These are phyloP conservation scores for Aspergillus sp. DNA, from an alignment of 2,329 filamentous ascomycete species.

Conservation along the genomic window DNA sequence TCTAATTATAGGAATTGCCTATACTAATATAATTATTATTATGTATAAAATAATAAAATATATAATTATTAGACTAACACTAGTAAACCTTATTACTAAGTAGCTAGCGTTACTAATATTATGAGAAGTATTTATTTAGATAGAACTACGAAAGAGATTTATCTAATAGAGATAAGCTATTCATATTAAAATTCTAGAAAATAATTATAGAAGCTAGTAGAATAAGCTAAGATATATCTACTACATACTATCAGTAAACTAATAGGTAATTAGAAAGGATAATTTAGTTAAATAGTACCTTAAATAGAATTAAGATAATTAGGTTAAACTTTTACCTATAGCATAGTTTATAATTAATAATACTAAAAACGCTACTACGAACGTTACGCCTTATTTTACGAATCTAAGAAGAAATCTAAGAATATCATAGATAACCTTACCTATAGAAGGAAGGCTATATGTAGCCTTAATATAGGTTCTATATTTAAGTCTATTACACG, in stretches of 20 bases:
- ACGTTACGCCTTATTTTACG: conserved; percentile 2
- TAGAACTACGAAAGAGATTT: neutral
- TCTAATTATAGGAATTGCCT: neutral
- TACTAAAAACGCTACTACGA: conserved; percentile 4
- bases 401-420: conserved; percentile 2
- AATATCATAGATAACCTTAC: conserved; percentile 1
- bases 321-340: neutral
- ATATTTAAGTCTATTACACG: neutral
- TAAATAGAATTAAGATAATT: neutral
- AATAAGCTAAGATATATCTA: neutral
- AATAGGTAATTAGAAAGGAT: neutral
- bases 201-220: neutral
- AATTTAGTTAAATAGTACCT: neutral
- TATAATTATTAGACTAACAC: neutral
- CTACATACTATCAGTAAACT: neutral
- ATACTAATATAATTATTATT: neutral
- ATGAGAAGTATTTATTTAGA: conserved; percentile 1
- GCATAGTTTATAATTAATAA: conserved; percentile 7
- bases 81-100: neutral
- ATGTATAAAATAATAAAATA: conserved; percentile 6
- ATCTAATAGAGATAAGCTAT: neutral
- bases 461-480: neutral
- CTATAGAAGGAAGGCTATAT: neutral
- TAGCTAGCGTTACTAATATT: neutral
- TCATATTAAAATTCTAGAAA: neutral